Base-by-base conservation (phyloP, 2,329 filamentous ascomycete genomes). In the Alternaria metachromatica region DNA sequence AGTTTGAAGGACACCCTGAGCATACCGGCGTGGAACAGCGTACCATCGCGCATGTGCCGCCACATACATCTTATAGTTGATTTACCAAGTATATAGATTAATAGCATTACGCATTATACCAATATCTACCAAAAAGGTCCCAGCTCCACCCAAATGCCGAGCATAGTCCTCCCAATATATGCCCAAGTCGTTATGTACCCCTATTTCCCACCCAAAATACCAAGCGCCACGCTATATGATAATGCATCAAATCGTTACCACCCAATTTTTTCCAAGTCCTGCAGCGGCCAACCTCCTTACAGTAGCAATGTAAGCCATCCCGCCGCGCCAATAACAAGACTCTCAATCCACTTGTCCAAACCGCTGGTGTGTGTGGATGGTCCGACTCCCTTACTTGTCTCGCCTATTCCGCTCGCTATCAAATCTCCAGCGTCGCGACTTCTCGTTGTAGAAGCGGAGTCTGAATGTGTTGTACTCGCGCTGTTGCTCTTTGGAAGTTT, bases 301-400 rank as follows among this genome's bases (percentile, higher is more conserved):
- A 76, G 13, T 23, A 75, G 25, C 64, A 75, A 54, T 5, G 76
- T 6, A 11, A 76, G 9, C 75, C 76, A 79, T 6, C 76, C 76
- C 1, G 72, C 74, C 13, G 68, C 30, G 2, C 72, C 73, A 11
- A 79, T 60, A 3, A 78, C 37, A 11, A 74, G 1, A 12, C 67
- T 64, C 59, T 78, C 76, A 6, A 68, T 56, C 72, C 70, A 75
- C 44, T 61, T 73, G 21, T 76, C 74, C 0, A 74, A 33, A 5
- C 48, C 41, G 12, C 72, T 72, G 33, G 48, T 26, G 28, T 54
- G 60, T 11, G 25, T 56, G 11, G 51, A 55, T 4, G 33, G 63
- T 41, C 51, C 72, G n/a, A 55, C 64, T 10, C 58, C 63, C 54
- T 63, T 72, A 49, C 67, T 73, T 9, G 54, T 71, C 30, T 67